These are phyloP conservation scores for Populus nigra DNA, from an alignment of 345 rosid genomes.

Conservation along the genomic window DNA sequence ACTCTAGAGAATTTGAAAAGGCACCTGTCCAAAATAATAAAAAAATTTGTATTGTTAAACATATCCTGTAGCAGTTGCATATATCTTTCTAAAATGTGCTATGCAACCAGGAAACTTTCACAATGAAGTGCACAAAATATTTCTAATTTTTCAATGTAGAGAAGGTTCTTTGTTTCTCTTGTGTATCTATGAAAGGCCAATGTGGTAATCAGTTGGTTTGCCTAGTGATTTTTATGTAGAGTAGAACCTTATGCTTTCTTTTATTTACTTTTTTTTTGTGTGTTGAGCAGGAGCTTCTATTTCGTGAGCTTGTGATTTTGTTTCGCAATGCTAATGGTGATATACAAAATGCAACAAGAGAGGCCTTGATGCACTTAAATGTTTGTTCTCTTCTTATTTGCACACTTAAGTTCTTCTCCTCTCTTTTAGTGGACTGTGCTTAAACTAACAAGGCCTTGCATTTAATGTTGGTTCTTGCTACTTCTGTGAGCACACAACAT, in stretches of 20 bases:
- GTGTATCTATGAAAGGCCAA: background rate
- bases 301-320: constrained; percentile 56
- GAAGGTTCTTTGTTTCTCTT: background rate
- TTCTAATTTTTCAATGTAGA: background rate
- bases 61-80: no score
- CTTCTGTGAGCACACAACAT: no score
- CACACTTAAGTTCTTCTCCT: background rate
- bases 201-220: background rate
- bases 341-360: constrained; percentile 67
- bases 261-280: constrained; percentile 1
- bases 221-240: background rate
- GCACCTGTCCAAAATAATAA: no score
- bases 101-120: no score
- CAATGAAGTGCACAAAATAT: no score
- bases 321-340: constrained; percentile 50
- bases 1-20: no score
- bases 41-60: no score
- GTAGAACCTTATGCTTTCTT: background rate
- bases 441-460: no score
- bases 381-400: constrained; percentile 38
- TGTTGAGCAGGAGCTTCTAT: constrained; percentile 59
- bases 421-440: background rate
- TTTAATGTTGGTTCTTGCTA: no score
- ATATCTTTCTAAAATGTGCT: no score
- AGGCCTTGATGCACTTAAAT: constrained; percentile 68